Percentiles rank a stretch among this genome's conserved stretches.
Conservation (phyloP, 176 grass and related monocot genomes). For the Pharus latifolius region DNA sequence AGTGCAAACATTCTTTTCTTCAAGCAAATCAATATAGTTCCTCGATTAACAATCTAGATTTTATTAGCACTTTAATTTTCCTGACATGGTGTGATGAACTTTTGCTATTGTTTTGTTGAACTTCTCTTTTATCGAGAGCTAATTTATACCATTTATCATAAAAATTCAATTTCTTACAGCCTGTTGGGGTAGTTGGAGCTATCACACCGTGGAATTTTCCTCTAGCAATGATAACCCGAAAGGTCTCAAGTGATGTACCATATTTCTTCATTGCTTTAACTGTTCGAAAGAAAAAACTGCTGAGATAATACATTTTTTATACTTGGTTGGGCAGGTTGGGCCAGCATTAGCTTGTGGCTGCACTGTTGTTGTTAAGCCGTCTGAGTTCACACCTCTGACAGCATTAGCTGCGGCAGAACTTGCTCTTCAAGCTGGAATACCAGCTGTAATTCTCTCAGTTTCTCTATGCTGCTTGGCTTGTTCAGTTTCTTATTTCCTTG, state of each 20-base stretch:
- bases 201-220: slow-evolving; percentile 99
- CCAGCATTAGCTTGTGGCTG: slow-evolving; percentile 93
- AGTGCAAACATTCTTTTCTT: background rate
- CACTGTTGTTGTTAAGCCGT: slow-evolving; percentile 92
- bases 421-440: slow-evolving; percentile 98
- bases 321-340: slow-evolving; percentile 49
- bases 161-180: slow-evolving; percentile 38
- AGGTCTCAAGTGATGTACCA: slow-evolving; percentile 36
- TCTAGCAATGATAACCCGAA: slow-evolving; percentile 97
- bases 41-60: background rate
- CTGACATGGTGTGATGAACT: background rate
- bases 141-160: slow-evolving; percentile 1
- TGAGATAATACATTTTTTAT: slow-evolving; percentile 6
- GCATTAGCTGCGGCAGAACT: slow-evolving; percentile 95
- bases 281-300: background rate
- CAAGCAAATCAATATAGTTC: background rate
- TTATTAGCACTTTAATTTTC: slow-evolving; percentile 5
- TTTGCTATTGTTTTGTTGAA: background rate
- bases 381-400: slow-evolving; percentile 94
- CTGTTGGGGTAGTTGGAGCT: slow-evolving; percentile 97
- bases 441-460: slow-evolving; percentile 52
- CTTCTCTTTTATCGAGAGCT: background rate
- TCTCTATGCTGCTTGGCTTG: background rate
- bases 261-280: background rate
- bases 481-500: slow-evolving; percentile 20